Conservation (phyloP, 306 rosid genomes). For the Cicer judaicum region DNA sequence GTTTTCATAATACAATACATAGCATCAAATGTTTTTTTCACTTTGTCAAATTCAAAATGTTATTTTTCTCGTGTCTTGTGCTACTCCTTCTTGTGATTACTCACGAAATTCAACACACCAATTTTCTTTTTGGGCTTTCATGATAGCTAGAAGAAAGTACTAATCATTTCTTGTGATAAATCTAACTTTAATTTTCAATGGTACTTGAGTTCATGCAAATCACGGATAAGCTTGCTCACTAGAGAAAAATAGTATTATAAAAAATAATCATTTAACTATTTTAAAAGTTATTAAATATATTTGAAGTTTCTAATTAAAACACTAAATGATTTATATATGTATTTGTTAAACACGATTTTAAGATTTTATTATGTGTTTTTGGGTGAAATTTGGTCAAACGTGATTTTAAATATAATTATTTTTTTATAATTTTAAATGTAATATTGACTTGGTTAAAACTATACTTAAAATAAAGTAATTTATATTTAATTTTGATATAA, state of each 20-base stretch:
- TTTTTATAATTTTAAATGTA: too few relatives aligned
- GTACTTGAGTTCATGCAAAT: background rate
- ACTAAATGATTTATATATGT: too few relatives aligned
- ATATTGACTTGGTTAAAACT: too few relatives aligned
- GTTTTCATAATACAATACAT: background rate
- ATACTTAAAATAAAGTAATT: too few relatives aligned
- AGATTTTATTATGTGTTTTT: too few relatives aligned
- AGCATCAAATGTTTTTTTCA: constrained; percentile 11
- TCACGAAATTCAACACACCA: constrained; percentile 39
- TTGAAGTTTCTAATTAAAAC: too few relatives aligned
- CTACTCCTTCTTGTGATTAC: constrained; percentile 47
- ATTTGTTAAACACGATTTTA: too few relatives aligned
- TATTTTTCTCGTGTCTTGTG: constrained; percentile 42
- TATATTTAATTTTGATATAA: too few relatives aligned
- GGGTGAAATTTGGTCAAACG: too few relatives aligned
- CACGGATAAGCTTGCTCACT: constrained; percentile 14
- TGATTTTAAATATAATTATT: too few relatives aligned
- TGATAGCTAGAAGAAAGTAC: background rate
- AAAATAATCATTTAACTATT: background rate
- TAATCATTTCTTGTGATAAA: constrained; percentile 42
- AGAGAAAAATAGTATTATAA: background rate
- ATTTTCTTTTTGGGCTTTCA: constrained; percentile 31
- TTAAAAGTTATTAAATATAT: too few relatives aligned
- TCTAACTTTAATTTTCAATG: constrained; percentile 21
- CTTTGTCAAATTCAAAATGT: constrained; percentile 32